Evolutionary conservation across 306 rosid species (phyloP), one percentile per base, ranked within the genome.

Genomic region (Hylodesmum podocarpum): DNA sequence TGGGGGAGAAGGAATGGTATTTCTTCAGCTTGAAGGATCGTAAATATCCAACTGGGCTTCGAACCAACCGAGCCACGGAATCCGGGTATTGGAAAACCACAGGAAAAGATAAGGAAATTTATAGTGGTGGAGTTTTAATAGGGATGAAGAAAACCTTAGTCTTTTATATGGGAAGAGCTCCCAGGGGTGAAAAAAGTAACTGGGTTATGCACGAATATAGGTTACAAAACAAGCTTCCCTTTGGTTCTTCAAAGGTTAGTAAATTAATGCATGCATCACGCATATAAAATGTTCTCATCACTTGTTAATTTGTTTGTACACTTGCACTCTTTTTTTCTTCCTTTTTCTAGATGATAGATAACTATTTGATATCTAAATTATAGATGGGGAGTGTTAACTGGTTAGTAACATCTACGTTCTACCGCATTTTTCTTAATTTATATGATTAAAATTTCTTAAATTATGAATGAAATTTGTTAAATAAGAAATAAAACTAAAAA

Each of bases 201-300:
- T 92, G 96, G 97, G 96, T 92, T 53, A 90, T 92, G 93, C 97
- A 92, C 16, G 97, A 92, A 78, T 92, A 92, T 70, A 78, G 97
- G 75, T 86, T 84, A 0, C 70, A 88, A 76, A 85, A 58, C 77
- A 88, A 87, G 16, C 86, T 51, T 34, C 84, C 84, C 70, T 84
- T 75, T 75, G 85, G 77, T 76, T 75, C 90, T 59, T 62, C 91
- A 0, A 92, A 92, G 97, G 91, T 87, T 51, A 69, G 41, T 81
- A 24, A 14, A 36, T 37, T 2, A 33, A 33, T 31, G 0, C 14
- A 49, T 53, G 14, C 36, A 18, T 6, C 40, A 49, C 18, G 15
- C 8, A 43, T 18, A 37, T 18, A 36, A 10, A 22, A 36, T 65
- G 34, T 65, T 12, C 6, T 22, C 25, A 39, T 37, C 11, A 18